Evolutionary conservation across 805 yeast species (phyloP), one percentile per base, ranked within the genome.

Genomic region (Candida stauntonica): DNA sequence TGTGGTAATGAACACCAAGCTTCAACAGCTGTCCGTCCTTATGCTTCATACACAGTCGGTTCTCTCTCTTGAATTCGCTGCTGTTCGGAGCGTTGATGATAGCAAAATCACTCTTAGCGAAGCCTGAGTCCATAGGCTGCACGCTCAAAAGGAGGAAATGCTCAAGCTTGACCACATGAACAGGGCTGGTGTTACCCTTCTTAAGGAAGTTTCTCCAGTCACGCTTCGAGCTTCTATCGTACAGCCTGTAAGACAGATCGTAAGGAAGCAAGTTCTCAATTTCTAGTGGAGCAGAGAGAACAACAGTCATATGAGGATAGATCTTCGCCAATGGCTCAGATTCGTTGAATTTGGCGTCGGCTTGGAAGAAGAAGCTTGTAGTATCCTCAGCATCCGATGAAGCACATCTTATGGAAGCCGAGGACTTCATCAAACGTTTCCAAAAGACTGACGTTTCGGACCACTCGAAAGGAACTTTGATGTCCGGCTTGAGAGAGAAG

Each of bases 211-310:
- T 80, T 38, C 69, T 71, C 81, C 88, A 79, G 41, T 81, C 89
- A 42, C 72, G 73, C 37, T 73, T 73, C 26, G 79, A 67, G 16
- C 77, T 79, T 52, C 86, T 85, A 57, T 88, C 93, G 58, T 82
- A 84, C 12, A 93, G 68, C 40, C 83, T 68, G 62, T 83, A 87
- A 15, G 75, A 68, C 31, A 91, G 61, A 50, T 86, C 95, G 55
- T 73, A 84, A 0, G 99, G 98, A 35, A 94, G 59, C 36, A 87
- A 64, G 53, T 93, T 93, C 48, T 85, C 88, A 41, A 93, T 68
- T 49, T 85, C 86, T 32, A 93, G 62, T 0, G 99, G 98, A 0
- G 98, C 86, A 0, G 93, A 78, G 6, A 93, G 63, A 4, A 79
- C 72, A 17, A 93, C 63, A 7, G 68, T 72, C 85, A 91, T 73